Base-by-base conservation (phyloP, 352 stramenopile species). In the Elongisporangium prolatum region DNA sequence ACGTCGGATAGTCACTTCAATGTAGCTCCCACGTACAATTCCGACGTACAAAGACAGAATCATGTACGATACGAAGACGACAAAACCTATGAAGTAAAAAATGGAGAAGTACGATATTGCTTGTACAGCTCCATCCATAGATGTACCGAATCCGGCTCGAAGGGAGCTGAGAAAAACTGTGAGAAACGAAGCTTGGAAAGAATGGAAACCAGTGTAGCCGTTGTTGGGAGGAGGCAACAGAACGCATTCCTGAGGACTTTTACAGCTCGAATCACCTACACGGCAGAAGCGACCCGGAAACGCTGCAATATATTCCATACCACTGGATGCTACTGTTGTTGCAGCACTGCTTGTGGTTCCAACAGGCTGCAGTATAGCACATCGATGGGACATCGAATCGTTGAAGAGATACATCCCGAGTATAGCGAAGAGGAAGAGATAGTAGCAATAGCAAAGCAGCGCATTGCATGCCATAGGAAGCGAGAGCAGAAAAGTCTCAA, bases 341-440 rank as follows among this genome's bases (percentile, higher is more conserved):
- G 54, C 25, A 11, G 56, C 21, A 7, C 60, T 71, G 0, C 34
- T 75, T 16, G 65, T 63, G 0, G 74, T 60, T 9, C 70, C 65
- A 3, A 80, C 21, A 4, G 50, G 57, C 10, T 57, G 34, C 57
- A 69, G 21, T 16, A 79, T 57, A 0, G 82, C 80, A 47, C 85
- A 95, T 8, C 84, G 79, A 63, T 92, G 71, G 21, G 84, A 87
- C 6, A 95, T 64, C 3, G 84, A 88, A 54, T 93, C 82, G 54
- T 88, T 86, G 68, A 95, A 95, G 2, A 95, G 64, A 61, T 95
- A 95, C 83, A 95, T 91, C 2, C 84, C 83, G 16, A 95, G 67
- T 37, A 93, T 90, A 9, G 83, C 83, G 53, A 95, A 95, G 21
- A 95, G 63, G 57, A 93, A 89, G 8, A 95, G 70, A 54, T 93